Base-by-base conservation (phyloP, 441 rosid species). In the Pelargonium myrrhifolium region DNA sequence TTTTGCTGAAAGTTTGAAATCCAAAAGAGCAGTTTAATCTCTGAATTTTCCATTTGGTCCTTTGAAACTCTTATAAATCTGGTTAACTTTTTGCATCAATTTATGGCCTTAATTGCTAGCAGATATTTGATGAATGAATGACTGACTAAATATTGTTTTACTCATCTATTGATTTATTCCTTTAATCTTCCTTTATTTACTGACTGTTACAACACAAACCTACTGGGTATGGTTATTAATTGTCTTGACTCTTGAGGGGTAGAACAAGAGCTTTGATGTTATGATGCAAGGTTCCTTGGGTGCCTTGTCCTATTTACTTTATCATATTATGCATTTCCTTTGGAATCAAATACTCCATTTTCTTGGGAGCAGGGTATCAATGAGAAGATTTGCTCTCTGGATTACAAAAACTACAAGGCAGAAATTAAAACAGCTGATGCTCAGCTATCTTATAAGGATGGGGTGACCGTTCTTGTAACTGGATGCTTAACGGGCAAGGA, bases 341-440 rank as follows among this genome's bases (percentile, higher is more conserved):
- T 67, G 62, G 21, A 69, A 79, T 31, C 40, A 63, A 56, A 68
- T 45, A 69, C 65, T 22, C 28, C 42, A n/a, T 65, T 69, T 58
- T 72, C 61, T 63, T 42, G 81, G 73, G 71, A 69, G 37, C 78
- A 83, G 92, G 88, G 84, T 71, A 87, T 87, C 67, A 82, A 85
- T 43, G 78, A 85, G 68, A 83, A 80, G 78, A 85, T 83, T 71
- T 77, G 83, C 28, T 83, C 89, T 65, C 76, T 83, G 82, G 81
- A 83, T 55, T 85, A 72, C 68, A 77, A 70, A 74, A 84, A 83
- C 67, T 77, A 68, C 56, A 82, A 81, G 72, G 86, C 86, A 39
- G 87, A 86, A 77, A 87, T 87, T 65, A 77, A 79, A 78, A 87
- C 89, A 12, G 89, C 89, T 28, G 89, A 85, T 75, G 84, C 89